Evolutionary conservation across 2,329 filamentous ascomycete species (phyloP), one percentile per base, ranked within the genome.

Genomic region (Fusarium sp.): DNA sequence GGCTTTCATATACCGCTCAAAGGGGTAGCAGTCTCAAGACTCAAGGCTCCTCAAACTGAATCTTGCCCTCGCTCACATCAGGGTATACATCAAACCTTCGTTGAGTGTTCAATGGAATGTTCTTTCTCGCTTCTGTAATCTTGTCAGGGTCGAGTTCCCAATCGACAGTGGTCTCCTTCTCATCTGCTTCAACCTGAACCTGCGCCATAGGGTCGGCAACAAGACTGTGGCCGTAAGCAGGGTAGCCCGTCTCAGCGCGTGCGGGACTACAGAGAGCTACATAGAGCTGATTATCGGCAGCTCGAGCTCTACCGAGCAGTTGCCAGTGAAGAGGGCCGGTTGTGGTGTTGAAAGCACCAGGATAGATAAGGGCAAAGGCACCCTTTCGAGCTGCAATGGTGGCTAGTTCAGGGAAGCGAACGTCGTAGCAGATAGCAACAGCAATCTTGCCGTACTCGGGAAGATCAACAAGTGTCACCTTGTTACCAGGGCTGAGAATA

Each of bases 391-490:
- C 94, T 0, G 96, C 96, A 64, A 98, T 92, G 81, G 90, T 96
- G 7, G 95, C 96, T 17, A 98, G 87, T 84, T 98, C 96, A 0
- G 96, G 96, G 85, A 99, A 99, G 45, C 96, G 94, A 63, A 99
- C 90, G 83, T 99, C 96, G 85, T 99, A 99, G 88, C 96, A 99
- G 81, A 99, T 98, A 38, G 94, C 95, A 8, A 99, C 86, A 9
- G 90, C 95, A 71, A 99, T 90, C 81, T 90, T 92, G 68, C 96
- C 96, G 82, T 97, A 98, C 74, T 93, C 94, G 7, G 95, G 94
- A 36, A 98, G 86, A 75, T 98, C 93, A 33, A 98, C 87, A 7
- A 98, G 84, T 0, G 96, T 98, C 69, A 98, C 84, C 80, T 94
- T 92, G 84, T 96, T 92, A 1, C 96, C 96, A 0, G 96, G 91